Evolutionary conservation across 352 stramenopile genomes (phyloP).

Genomic region (Globisporangium paroecandrum): DNA sequence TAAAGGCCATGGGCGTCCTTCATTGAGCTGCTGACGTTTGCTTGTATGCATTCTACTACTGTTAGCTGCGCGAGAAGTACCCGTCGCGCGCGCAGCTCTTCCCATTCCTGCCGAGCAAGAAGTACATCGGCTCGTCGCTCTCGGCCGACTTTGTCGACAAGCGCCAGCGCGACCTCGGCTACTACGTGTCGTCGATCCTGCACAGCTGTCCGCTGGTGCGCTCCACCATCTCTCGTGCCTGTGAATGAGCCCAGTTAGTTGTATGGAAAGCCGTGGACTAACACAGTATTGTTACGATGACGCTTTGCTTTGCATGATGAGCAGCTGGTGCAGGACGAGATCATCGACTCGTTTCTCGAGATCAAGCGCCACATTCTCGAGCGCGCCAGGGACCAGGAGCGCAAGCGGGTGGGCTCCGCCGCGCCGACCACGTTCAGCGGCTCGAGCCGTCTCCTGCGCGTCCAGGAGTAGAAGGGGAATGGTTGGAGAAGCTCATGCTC

Average conservation of each 20-base stretch:
- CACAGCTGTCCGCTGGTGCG: slow-evolving; percentile 66
- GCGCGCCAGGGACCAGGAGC: slow-evolving; percentile 49
- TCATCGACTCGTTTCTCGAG: slow-evolving; percentile 86
- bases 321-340: slow-evolving; percentile 81
- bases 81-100: slow-evolving; percentile 69
- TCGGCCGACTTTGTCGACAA: slow-evolving; percentile 86
- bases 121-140: slow-evolving; percentile 83
- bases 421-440: neutral
- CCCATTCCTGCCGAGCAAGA: slow-evolving; percentile 80
- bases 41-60: neutral
- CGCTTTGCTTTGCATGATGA: neutral
- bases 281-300: neutral
- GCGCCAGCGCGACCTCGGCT: slow-evolving; percentile 79
- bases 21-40: neutral
- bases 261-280: neutral
- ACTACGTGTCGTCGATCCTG: slow-evolving; percentile 86
- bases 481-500: neutral
- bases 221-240: neutral
- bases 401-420: slow-evolving; percentile 20
- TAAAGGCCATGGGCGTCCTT: neutral
- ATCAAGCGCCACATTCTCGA: slow-evolving; percentile 84
- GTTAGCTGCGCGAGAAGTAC: slow-evolving; percentile 82
- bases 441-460: slow-evolving; percentile 13
- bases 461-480: slow-evolving; percentile 12
- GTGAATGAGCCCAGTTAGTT: no score